Evolutionary conservation across 2,329 filamentous ascomycete species (phyloP).

Genomic region (Cladosporium austrohemisphaericum): DNA sequence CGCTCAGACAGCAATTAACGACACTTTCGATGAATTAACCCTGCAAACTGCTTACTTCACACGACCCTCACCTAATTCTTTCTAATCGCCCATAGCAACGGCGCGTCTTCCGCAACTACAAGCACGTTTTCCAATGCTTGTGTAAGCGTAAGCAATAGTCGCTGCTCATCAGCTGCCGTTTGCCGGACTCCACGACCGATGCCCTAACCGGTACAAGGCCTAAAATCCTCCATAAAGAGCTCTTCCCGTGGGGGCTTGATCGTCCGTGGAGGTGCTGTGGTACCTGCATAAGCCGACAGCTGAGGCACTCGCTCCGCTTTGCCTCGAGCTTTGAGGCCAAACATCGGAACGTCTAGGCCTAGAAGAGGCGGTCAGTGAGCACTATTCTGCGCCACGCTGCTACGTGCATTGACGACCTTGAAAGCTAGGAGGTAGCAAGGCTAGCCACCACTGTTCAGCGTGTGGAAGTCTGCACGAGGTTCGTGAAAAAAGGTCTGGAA

Average conservation of each 20-base stretch:
- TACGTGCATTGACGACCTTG: too few species aligned
- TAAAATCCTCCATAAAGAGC: too few species aligned
- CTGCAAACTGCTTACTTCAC: slow-evolving; percentile 2
- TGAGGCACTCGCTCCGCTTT: not conserved
- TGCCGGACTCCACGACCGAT: too few species aligned
- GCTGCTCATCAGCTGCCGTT: too few species aligned
- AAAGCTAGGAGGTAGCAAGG: too few species aligned
- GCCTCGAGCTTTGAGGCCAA: not conserved
- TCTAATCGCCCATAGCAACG: slow-evolving; percentile 10
- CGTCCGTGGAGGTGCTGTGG: too few species aligned
- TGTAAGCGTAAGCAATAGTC: slow-evolving; percentile 14
- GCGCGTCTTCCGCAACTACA: not conserved
- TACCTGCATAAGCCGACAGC: slow-evolving; percentile 1
- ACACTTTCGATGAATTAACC: not conserved
- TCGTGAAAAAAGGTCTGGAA: not conserved
- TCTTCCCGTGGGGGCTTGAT: too few species aligned
- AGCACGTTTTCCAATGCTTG: slow-evolving; percentile 12
- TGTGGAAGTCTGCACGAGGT: too few species aligned
- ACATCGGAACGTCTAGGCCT: too few species aligned
- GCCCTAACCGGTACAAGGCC: too few species aligned
- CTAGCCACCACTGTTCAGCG: too few species aligned
- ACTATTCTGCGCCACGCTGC: not conserved
- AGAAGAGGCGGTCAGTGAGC: not conserved
- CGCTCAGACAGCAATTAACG: too few species aligned
- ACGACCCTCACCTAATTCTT: not conserved